Conservation (phyloP, 352 stramenopile genomes). For the Pythium oligandrum region DNA sequence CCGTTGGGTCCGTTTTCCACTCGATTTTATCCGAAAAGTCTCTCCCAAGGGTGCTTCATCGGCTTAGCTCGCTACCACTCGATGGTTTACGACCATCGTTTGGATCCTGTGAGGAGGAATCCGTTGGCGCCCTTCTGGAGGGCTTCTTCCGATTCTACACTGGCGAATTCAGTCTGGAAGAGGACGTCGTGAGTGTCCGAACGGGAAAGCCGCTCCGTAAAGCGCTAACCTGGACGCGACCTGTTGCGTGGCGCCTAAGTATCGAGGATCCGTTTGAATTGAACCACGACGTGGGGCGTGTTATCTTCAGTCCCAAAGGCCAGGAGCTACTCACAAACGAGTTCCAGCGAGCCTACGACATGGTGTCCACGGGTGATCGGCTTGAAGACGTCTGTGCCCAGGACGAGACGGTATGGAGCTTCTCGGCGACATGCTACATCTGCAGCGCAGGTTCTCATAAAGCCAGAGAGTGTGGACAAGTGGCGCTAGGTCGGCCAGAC, state of each 20-base stretch:
- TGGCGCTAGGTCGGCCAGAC: background rate
- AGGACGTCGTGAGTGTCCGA: constrained; percentile 92
- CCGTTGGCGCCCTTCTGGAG: constrained; percentile 89
- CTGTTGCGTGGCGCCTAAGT: constrained; percentile 67
- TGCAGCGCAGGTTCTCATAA: constrained; percentile 43
- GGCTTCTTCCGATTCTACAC: constrained; percentile 98
- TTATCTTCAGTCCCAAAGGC: constrained; percentile 69
- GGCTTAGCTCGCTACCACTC: constrained; percentile 58
- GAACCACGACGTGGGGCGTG: constrained; percentile 69
- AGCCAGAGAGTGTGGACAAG: constrained; percentile 47
- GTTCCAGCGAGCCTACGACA: constrained; percentile 53
- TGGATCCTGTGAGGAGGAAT: constrained; percentile 65
- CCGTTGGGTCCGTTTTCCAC: constrained; percentile 40
- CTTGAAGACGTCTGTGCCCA: constrained; percentile 48
- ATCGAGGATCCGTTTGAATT: constrained; percentile 87
- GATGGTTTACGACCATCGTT: constrained; percentile 41
- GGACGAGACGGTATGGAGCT: constrained; percentile 47
- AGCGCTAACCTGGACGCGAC: constrained; percentile 64
- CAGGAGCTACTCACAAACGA: constrained; percentile 57
- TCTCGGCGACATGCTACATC: constrained; percentile 58
- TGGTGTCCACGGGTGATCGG: constrained; percentile 37
- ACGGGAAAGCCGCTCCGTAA: constrained; percentile 59
- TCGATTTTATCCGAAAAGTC: constrained; percentile 88
- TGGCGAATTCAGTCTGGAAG: constrained; percentile 93
- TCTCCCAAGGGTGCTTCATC: constrained; percentile 75